Percentiles rank a stretch among this genome's conserved stretches.
phyloP scores from a whole-genome alignment of 2,329 filamentous ascomycete species.

The Alternaria panax region DNA sequence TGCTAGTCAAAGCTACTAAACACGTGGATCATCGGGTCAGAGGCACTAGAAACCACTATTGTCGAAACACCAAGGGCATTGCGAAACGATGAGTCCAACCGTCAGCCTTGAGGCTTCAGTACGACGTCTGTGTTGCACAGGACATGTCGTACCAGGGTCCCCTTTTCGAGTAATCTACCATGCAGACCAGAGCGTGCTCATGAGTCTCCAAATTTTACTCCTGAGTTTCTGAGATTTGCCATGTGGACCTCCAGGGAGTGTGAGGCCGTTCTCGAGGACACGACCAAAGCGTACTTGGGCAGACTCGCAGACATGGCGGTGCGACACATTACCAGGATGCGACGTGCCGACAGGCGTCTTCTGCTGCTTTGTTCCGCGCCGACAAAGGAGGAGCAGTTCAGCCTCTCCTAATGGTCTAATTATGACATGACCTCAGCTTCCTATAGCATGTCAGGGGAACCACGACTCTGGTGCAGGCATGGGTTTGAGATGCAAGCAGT shows the following conservation, averaged over 20 bases:
- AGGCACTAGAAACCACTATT: conserved; percentile 13
- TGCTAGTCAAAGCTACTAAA: conserved; percentile 16
- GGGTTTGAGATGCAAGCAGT: conserved; percentile 21
- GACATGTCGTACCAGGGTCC: conserved; percentile 29
- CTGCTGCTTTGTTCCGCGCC: conserved; percentile 27
- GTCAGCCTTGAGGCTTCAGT: conserved; percentile 25
- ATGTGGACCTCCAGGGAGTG: not conserved
- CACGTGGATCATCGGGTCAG: conserved; percentile 19
- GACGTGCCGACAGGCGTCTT: conserved; percentile 15
- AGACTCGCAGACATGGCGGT: conserved; percentile 11
- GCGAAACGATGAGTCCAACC: conserved; percentile 26
- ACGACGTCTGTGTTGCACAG: conserved; percentile 40
- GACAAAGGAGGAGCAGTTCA: conserved; percentile 36
- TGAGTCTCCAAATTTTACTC: conserved; percentile 3
- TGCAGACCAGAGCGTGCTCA: conserved; percentile 32
- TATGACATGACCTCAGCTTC: conserved; percentile 33
- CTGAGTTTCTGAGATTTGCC: conserved; percentile 1
- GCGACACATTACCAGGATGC: conserved; percentile 22
- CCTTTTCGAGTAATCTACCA: conserved; percentile 38
- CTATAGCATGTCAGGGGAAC: conserved; percentile 26
- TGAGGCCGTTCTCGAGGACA: conserved; percentile 4
- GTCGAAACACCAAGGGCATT: conserved; percentile 19
- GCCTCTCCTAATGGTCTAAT: conserved; percentile 29
- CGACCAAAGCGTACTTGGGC: conserved; percentile 1
- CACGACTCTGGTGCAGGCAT: conserved; percentile 26